Evolutionary conservation across 768 basidiomycete genomes (phyloP).

Genomic region (Piloderma croceum): DNA sequence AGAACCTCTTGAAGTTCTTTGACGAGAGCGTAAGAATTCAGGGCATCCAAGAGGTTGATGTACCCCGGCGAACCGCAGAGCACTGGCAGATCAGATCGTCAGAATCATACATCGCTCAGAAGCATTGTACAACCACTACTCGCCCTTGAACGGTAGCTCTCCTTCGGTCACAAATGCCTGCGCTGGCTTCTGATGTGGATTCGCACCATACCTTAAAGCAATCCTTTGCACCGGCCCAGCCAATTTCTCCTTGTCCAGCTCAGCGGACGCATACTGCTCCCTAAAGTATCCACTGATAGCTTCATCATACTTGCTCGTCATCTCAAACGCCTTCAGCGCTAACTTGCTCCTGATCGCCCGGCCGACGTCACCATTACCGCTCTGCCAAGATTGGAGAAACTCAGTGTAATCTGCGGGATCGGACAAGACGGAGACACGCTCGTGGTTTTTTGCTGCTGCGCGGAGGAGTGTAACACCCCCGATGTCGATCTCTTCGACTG

Average conservation of each 20-base stretch:
- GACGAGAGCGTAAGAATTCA: conserved; percentile 95
- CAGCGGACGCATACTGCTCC: conserved; percentile 88
- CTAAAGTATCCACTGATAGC: conserved; percentile 97
- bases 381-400: conserved; percentile 74
- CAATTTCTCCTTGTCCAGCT: conserved; percentile 52
- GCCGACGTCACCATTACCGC: conserved; percentile 69
- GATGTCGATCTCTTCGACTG: conserved; percentile 98
- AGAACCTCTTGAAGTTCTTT: conserved; percentile 88
- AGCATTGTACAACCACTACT: conserved; percentile 4
- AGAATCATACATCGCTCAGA: neutral
- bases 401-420: conserved; percentile 83
- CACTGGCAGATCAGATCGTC: conserved; percentile 39
- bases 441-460: conserved; percentile 98
- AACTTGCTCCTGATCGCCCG: conserved; percentile 68
- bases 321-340: conserved; percentile 95
- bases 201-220: conserved; percentile 89
- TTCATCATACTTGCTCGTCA: conserved; percentile 91
- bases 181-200: conserved; percentile 98
- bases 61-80: conserved; percentile 94
- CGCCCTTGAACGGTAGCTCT: conserved; percentile 91
- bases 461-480: conserved; percentile 97
- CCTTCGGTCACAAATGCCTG: conserved; percentile 91
- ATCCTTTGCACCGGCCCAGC: conserved; percentile 76
- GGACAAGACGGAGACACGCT: conserved; percentile 81
- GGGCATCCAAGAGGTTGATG: conserved; percentile 95